phyloP scores from a whole-genome alignment of 1,139 yeast genomes.

The Candida buenavistaensis region DNA sequence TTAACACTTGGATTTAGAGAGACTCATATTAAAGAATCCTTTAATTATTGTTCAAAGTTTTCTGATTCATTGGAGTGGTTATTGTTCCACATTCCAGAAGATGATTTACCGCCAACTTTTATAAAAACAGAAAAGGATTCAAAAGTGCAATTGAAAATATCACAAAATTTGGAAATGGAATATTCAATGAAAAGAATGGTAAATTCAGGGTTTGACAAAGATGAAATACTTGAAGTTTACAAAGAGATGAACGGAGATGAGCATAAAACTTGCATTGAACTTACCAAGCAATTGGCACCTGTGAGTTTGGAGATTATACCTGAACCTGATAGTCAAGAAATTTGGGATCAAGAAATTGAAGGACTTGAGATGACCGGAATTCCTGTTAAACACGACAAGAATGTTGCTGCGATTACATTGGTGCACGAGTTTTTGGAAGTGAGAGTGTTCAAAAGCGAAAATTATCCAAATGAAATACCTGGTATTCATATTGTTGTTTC shows the following conservation, averaged over 20 bases:
- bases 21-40: slow-evolving; percentile 70
- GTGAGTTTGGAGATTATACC: slow-evolving; percentile 6
- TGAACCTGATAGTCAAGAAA: slow-evolving; percentile 26
- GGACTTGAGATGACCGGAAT: slow-evolving; percentile 57
- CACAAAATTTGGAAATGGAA: slow-evolving; percentile 42
- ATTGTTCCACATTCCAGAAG: slow-evolving; percentile 87
- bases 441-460: slow-evolving; percentile 49
- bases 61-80: slow-evolving; percentile 75
- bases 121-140: slow-evolving; percentile 48
- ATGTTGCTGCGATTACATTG: slow-evolving; percentile 28
- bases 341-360: slow-evolving; percentile 81
- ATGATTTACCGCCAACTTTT: slow-evolving; percentile 72
- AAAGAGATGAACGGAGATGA: slow-evolving; percentile 46
- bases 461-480: slow-evolving; percentile 61
- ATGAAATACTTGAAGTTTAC: slow-evolving; percentile 55
- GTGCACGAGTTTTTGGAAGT: slow-evolving; percentile 33
- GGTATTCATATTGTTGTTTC: slow-evolving; percentile 60
- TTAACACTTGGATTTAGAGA: slow-evolving; percentile 63
- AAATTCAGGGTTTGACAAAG: slow-evolving; percentile 70
- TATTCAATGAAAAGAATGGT: slow-evolving; percentile 51
- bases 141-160: slow-evolving; percentile 47
- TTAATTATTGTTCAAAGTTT: slow-evolving; percentile 56
- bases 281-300: slow-evolving; percentile 43
- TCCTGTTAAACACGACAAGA: slow-evolving; percentile 18
- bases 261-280: slow-evolving; percentile 47